These are phyloP conservation scores for Chlorella sp. DNA, from an alignment of 139 green algal species.

Conservation along the genomic window DNA sequence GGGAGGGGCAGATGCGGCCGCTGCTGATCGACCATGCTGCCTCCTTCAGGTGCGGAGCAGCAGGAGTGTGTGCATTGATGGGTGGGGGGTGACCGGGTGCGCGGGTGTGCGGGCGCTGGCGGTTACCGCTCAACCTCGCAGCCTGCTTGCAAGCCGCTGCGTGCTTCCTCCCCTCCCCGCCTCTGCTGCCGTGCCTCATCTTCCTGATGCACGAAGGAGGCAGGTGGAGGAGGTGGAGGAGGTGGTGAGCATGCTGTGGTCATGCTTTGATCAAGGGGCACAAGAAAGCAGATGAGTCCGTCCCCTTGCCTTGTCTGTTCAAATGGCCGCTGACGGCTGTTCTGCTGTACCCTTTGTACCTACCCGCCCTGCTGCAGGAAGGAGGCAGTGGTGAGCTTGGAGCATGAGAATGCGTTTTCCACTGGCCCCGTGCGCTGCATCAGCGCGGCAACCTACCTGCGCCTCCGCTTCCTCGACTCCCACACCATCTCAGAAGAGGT, in stretches of 20 bases:
- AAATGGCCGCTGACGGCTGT: not conserved
- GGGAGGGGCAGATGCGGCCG: slow-evolving; percentile 36
- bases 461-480: slow-evolving; percentile 77
- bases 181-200: too few relatives aligned
- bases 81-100: too few relatives aligned
- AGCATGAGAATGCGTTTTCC: slow-evolving; percentile 32
- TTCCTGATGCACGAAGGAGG: too few relatives aligned
- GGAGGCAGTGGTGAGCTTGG: slow-evolving; percentile 34
- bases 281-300: not conserved
- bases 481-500: slow-evolving; percentile 56
- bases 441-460: slow-evolving; percentile 77
- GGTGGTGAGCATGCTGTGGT: too few relatives aligned
- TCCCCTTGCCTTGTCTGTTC: slow-evolving; percentile 17
- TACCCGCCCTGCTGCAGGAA: not conserved
- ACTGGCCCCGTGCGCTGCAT: slow-evolving; percentile 57
- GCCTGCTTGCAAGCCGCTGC: too few relatives aligned
- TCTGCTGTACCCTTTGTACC: not conserved
- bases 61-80: not conserved
- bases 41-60: slow-evolving; percentile 58
- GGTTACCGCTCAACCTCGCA: too few relatives aligned
- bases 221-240: too few relatives aligned
- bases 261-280: too few relatives aligned
- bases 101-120: too few relatives aligned
- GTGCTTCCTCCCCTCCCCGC: too few relatives aligned
- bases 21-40: slow-evolving; percentile 90